phyloP scores from a whole-genome alignment of 805 yeast species.

The Blastobotrys chiropterorum region DNA sequence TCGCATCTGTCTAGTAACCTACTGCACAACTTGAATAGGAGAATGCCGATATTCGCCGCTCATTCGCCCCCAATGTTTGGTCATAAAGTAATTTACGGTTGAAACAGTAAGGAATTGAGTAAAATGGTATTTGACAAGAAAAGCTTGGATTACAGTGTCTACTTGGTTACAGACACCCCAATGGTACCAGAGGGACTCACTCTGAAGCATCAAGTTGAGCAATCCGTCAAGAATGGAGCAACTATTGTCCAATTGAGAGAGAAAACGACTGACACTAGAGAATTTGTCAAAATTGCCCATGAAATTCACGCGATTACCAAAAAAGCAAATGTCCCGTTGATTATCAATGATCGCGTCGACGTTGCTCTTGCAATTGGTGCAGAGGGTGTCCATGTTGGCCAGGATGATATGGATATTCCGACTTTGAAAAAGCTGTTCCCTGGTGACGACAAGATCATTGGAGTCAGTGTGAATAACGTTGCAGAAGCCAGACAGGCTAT shows the following conservation, averaged over 20 bases:
- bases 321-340: constrained; percentile 58
- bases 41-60: background rate
- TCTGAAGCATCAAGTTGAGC: constrained; percentile 52
- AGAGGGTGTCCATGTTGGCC: constrained; percentile 91
- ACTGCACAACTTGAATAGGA: background rate
- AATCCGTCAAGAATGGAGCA: constrained; percentile 63
- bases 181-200: constrained; percentile 58
- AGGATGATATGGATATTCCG: constrained; percentile 67
- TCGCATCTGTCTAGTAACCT: no score
- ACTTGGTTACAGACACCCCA: constrained; percentile 74
- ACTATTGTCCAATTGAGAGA: constrained; percentile 82
- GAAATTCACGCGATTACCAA: constrained; percentile 57
- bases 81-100: background rate
- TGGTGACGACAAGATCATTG: constrained; percentile 72
- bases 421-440: constrained; percentile 50
- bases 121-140: background rate
- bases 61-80: background rate
- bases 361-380: constrained; percentile 86
- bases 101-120: background rate
- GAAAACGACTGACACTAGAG: constrained; percentile 61
- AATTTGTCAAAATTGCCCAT: constrained; percentile 56
- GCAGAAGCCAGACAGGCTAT: constrained; percentile 51
- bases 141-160: constrained; percentile 51
- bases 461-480: constrained; percentile 62
- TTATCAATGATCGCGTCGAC: constrained; percentile 82